Evolutionary conservation across 257 asterid species (phyloP).

Genomic region (Pogostemon cablin): DNA sequence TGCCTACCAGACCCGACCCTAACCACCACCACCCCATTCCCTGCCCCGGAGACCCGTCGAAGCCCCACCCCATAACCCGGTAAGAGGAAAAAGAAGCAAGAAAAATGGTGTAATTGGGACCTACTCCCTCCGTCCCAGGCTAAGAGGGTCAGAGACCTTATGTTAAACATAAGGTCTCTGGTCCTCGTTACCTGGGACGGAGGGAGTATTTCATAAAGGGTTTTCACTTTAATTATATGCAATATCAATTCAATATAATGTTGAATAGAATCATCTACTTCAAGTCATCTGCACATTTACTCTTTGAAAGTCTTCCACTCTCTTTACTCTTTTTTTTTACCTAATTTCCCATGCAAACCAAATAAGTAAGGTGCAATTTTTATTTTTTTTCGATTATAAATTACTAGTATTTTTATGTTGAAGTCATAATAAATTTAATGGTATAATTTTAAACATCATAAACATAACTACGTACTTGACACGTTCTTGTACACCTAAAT

Average conservation of each 20-base stretch:
- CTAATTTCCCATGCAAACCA: background rate
- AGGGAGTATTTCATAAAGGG: slow-evolving; percentile 8
- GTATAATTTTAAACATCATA: too few relatives aligned
- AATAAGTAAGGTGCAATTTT: background rate
- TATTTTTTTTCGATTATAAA: background rate
- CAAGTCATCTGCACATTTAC: slow-evolving; percentile 21
- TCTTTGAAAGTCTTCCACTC: slow-evolving; percentile 29
- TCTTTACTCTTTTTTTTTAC: background rate
- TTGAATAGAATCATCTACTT: slow-evolving; percentile 31
- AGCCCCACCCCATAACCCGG: background rate
- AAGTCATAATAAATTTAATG: too few relatives aligned
- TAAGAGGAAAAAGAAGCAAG: slow-evolving; percentile 18
- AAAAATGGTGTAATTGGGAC: slow-evolving; percentile 27
- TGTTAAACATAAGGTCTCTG: too few relatives aligned
- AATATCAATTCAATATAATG: background rate
- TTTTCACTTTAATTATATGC: slow-evolving; percentile 29
- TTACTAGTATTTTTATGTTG: too few relatives aligned
- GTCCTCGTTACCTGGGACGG: too few relatives aligned
- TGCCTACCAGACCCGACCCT: too few relatives aligned
- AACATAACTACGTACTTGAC: too few relatives aligned
- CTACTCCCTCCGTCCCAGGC: background rate
- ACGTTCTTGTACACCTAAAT: too few relatives aligned
- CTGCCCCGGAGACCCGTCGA: too few relatives aligned
- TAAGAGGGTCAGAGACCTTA: too few relatives aligned
- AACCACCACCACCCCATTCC: too few relatives aligned